Conservation (phyloP, 2,329 filamentous ascomycete species). For the Myriosclerotinia scirpicola region DNA sequence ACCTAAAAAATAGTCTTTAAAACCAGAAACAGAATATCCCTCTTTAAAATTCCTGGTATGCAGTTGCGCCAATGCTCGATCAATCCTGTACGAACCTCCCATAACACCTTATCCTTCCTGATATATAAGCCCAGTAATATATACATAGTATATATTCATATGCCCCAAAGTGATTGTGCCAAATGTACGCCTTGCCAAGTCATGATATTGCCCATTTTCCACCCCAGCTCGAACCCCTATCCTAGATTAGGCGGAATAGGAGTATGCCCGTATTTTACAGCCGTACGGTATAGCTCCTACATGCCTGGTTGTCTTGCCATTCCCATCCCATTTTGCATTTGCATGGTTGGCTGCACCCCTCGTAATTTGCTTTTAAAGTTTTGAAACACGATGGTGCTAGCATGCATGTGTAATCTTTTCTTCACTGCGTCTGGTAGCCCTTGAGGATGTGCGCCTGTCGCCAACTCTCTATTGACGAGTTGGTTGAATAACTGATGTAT, state of each 20-base stretch:
- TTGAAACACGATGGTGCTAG: not conserved
- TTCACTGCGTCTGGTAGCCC: not conserved
- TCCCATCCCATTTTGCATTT: slow-evolving; percentile 38
- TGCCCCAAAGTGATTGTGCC: not conserved
- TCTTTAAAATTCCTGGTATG: not conserved
- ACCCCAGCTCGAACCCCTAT: slow-evolving; percentile 1
- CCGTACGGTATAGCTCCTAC: slow-evolving; percentile 3
- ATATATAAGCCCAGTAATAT: slow-evolving; percentile 1
- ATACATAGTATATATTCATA: slow-evolving; percentile 3
- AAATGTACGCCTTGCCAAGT: slow-evolving; percentile 7
- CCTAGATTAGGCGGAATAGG: not conserved
- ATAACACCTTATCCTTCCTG: slow-evolving; percentile 6
- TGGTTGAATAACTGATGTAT: slow-evolving; percentile 3
- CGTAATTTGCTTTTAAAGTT: not conserved
- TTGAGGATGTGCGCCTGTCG: slow-evolving; percentile 14
- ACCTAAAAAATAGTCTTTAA: not conserved
- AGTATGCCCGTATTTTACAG: not conserved
- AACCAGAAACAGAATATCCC: not conserved
- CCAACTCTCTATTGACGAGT: not conserved
- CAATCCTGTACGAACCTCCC: not conserved
- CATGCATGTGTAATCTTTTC: slow-evolving; percentile 4
- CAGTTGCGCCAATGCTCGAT: slow-evolving; percentile 1
- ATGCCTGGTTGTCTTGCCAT: slow-evolving; percentile 31
- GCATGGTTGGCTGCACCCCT: slow-evolving; percentile 33
- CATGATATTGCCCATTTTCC: slow-evolving; percentile 5